Evolutionary conservation across 768 basidiomycete genomes (phyloP).

Genomic region (Xerocomus spinulosus): DNA sequence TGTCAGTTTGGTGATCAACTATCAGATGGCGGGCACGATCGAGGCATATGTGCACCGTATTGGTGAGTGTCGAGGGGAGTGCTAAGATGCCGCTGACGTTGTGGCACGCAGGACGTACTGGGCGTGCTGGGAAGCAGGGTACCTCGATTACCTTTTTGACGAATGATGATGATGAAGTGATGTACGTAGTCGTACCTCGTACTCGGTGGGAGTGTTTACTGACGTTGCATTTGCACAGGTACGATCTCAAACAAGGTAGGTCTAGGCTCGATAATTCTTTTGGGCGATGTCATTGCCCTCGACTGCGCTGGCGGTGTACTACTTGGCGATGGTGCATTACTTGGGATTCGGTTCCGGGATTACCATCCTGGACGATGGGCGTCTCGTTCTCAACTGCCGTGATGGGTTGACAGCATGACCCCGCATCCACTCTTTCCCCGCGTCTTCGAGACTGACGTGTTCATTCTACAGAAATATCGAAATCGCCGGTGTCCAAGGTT

Average conservation of each 20-base stretch:
- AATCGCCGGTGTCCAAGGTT: conserved; percentile 90
- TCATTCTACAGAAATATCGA: conserved; percentile 70
- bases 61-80: conserved; percentile 48
- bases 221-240: conserved; percentile 46
- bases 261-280: neutral
- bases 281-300: no score
- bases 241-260: conserved; percentile 91
- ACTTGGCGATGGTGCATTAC: no score
- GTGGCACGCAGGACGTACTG: conserved; percentile 76
- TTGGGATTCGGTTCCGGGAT: neutral
- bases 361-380: neutral
- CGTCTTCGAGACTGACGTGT: conserved; percentile 4
- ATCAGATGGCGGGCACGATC: conserved; percentile 94
- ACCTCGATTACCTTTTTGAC: conserved; percentile 93
- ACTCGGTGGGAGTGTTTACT: neutral
- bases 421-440: conserved; percentile 13
- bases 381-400: no score
- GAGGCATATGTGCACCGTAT: conserved; percentile 98
- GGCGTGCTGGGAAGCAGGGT: conserved; percentile 95
- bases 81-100: neutral
- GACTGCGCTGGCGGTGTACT: no score
- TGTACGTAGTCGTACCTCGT: conserved; percentile 52
- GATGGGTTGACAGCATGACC: no score
- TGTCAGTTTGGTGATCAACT: conserved; percentile 94
- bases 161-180: conserved; percentile 95